Evolutionary conservation across 202 grass and related monocot genomes (phyloP).

Genomic region (Saccharum hybrid): DNA sequence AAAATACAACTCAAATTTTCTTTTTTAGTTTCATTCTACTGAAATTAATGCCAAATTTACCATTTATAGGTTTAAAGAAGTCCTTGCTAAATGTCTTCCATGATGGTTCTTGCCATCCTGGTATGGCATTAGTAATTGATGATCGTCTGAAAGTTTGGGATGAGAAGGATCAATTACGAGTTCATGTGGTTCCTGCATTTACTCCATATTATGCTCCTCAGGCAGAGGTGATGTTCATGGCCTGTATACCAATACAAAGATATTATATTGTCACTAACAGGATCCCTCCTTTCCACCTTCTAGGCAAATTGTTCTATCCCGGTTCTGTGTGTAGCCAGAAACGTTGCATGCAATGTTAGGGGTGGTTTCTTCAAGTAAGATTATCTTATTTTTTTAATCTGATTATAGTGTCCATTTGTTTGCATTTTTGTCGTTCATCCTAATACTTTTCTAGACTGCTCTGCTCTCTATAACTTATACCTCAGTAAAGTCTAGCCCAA

Average conservation of each 20-base stretch:
- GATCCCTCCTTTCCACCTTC: constrained; percentile 29
- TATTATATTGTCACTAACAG: constrained; percentile 36
- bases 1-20: constrained; percentile 23
- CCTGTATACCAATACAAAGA: constrained; percentile 7
- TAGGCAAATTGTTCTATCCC: constrained; percentile 81
- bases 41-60: constrained; percentile 35
- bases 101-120: constrained; percentile 86
- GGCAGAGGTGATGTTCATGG: constrained; percentile 79
- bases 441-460: constrained; percentile 8
- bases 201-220: constrained; percentile 98
- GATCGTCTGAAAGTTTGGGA: constrained; percentile 98
- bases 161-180: constrained; percentile 94
- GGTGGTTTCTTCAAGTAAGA: constrained; percentile 98
- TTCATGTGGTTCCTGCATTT: constrained; percentile 98
- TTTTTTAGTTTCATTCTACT: constrained; percentile 37
- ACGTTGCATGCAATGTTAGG: constrained; percentile 95
- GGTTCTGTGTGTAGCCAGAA: constrained; percentile 92
- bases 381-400: constrained; percentile 3
- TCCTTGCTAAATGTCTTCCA: constrained; percentile 94
- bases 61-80: constrained; percentile 71
- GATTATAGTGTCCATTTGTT: constrained; percentile 31
- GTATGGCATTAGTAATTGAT: constrained; percentile 96
- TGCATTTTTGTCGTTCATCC: constrained; percentile 24
- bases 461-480: constrained; percentile 13
- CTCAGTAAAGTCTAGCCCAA: background rate